These are phyloP conservation scores for Populus hybrid DNA, from an alignment of 441 rosid genomes.

Conservation along the genomic window DNA sequence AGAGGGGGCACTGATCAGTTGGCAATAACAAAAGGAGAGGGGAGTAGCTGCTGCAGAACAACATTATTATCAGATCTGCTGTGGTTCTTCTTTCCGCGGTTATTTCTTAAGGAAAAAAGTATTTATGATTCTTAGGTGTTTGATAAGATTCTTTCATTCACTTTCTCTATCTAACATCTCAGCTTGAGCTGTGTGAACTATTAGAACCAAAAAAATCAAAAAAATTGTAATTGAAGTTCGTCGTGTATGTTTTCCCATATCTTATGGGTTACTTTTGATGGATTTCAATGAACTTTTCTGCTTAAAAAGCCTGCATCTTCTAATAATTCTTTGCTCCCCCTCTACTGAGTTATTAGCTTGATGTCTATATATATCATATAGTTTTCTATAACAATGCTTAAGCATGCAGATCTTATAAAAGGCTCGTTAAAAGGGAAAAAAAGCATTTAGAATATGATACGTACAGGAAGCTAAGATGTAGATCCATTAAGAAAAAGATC, in stretches of 20 bases:
- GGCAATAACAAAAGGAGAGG: conserved; percentile 23
- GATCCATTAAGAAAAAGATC: too few species aligned
- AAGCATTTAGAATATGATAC: too few species aligned
- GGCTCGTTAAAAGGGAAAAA: too few species aligned
- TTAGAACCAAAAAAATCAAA: background rate
- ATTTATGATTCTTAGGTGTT: conserved; percentile 27
- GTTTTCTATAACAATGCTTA: too few species aligned
- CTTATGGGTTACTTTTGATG: conserved; percentile 31
- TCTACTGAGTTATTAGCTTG: background rate
- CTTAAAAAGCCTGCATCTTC: conserved; percentile 8
- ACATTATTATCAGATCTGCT: conserved; percentile 44
- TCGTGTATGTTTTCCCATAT: conserved; percentile 21
- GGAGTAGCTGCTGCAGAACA: conserved; percentile 41
- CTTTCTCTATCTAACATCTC: conserved; percentile 33
- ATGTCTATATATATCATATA: background rate
- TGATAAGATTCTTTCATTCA: conserved; percentile 1
- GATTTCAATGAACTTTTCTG: conserved; percentile 23
- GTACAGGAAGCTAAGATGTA: too few species aligned
- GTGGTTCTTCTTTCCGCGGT: conserved; percentile 27
- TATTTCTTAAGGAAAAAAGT: conserved; percentile 6
- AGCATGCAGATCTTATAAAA: background rate
- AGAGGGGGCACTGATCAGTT: background rate
- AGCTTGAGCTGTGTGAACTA: conserved; percentile 35
- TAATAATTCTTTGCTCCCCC: background rate
- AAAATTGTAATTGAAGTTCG: conserved; percentile 17